phyloP scores from a whole-genome alignment of 257 asterid species.

The Nicotiana noctiflora region DNA sequence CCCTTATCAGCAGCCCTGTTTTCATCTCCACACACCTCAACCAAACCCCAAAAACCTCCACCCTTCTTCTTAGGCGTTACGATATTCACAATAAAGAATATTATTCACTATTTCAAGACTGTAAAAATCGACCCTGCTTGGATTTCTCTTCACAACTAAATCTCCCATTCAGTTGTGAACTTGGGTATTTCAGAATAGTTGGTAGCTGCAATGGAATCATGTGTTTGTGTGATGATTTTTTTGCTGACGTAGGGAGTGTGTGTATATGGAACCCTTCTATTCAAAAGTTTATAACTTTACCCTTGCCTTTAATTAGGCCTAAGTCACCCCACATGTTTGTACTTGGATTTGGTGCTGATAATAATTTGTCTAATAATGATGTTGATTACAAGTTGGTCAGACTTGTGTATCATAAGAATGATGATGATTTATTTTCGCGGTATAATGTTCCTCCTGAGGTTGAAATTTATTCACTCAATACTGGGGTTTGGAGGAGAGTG shows the following conservation, averaged over 20 bases:
- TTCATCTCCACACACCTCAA: conserved; percentile 37
- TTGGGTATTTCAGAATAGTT: conserved; percentile 48
- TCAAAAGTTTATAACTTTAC: conserved; percentile 25
- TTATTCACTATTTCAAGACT: conserved; percentile 20
- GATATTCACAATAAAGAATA: conserved; percentile 25
- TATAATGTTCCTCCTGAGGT: conserved; percentile 27
- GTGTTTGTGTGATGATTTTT: conserved; percentile 42
- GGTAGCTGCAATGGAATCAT: conserved; percentile 54
- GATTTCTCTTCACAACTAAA: conserved; percentile 19
- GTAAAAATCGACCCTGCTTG: neutral
- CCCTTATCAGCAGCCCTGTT: conserved; percentile 33
- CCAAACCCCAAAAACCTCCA: neutral
- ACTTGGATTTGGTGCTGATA: conserved; percentile 45
- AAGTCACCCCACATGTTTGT: conserved; percentile 19
- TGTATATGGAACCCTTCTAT: conserved; percentile 49
- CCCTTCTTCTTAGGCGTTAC: conserved; percentile 35
- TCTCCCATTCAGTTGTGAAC: conserved; percentile 28
- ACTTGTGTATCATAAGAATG: conserved; percentile 28
- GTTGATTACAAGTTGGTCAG: conserved; percentile 51
- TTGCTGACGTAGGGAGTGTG: conserved; percentile 10
- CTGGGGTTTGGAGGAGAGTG: conserved; percentile 38
- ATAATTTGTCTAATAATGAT: neutral
- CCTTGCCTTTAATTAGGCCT: conserved; percentile 25
- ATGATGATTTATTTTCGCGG: neutral
- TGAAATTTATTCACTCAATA: conserved; percentile 33